phyloP scores from a whole-genome alignment of 2,329 filamentous ascomycete genomes.

The Trichophyton verrucosum region DNA sequence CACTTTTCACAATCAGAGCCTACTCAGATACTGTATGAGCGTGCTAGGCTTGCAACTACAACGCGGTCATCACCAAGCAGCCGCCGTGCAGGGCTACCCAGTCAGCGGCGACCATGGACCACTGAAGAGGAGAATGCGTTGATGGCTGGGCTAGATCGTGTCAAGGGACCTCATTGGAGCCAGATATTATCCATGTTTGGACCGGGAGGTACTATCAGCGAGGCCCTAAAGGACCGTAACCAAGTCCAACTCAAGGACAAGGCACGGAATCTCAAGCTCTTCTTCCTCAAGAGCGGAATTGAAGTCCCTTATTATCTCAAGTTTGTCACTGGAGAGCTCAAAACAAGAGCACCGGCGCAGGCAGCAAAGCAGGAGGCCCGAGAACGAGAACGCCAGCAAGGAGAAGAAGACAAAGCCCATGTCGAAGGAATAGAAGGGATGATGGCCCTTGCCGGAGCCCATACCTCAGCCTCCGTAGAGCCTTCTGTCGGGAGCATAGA shows the following conservation, averaged over 20 bases:
- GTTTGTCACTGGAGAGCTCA: constrained; percentile 78
- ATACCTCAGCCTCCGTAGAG: constrained; percentile 20
- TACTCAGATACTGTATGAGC: constrained; percentile 47
- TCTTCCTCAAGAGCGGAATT: constrained; percentile 81
- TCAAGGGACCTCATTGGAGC: constrained; percentile 86
- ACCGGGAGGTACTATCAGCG: constrained; percentile 62
- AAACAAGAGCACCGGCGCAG: constrained; percentile 63
- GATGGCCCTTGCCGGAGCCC: constrained; percentile 36
- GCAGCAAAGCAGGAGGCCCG: constrained; percentile 39
- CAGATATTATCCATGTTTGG: constrained; percentile 81
- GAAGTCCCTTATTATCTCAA: constrained; percentile 82
- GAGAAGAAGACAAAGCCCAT: constrained; percentile 37
- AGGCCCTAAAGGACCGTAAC: constrained; percentile 75
- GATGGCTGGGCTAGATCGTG: constrained; percentile 75
- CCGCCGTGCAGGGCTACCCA: constrained; percentile 41
- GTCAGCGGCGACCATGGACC: constrained; percentile 66
- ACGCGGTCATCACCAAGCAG: constrained; percentile 43
- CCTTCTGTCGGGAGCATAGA: constrained; percentile 4
- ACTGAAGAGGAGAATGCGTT: constrained; percentile 81
- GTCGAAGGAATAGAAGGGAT: constrained; percentile 37
- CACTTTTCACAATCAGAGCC: constrained; percentile 37
- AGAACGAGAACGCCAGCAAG: constrained; percentile 35
- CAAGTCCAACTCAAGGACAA: constrained; percentile 92
- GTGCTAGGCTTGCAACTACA: constrained; percentile 43
- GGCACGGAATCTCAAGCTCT: constrained; percentile 76